Conservation (phyloP, 805 yeast genomes). For the Wickerhamiella australiensis region DNA sequence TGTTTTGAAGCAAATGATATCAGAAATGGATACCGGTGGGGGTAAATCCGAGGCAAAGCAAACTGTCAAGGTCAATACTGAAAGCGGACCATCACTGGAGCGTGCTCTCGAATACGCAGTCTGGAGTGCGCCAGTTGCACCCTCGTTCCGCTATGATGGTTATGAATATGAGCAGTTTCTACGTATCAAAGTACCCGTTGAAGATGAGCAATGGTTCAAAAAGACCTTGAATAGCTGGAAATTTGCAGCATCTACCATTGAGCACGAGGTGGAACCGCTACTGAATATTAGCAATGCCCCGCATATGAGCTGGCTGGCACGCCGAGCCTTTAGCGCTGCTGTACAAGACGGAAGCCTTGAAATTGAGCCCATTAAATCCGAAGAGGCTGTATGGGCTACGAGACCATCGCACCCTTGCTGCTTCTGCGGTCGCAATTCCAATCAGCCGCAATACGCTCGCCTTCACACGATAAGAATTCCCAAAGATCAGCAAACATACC, state of each 20-base stretch:
- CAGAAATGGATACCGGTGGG: conserved; percentile 21
- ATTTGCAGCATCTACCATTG: conserved; percentile 51
- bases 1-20: conserved; percentile 48
- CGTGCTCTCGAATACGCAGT: conserved; percentile 16
- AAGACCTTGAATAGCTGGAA: conserved; percentile 22
- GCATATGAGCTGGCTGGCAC: conserved; percentile 49
- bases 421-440: conserved; percentile 69
- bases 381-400: conserved; percentile 51
- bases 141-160: conserved; percentile 23
- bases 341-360: conserved; percentile 70
- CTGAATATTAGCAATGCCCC: conserved; percentile 52
- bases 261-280: conserved; percentile 72
- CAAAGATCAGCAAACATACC: conserved; percentile 19
- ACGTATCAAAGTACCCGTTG: background rate
- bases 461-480: conserved; percentile 47
- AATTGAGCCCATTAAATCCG: conserved; percentile 77
- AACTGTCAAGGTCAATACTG: conserved; percentile 8
- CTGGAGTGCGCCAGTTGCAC: conserved; percentile 23
- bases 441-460: conserved; percentile 63
- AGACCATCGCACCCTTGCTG: conserved; percentile 57
- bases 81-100: background rate
- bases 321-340: conserved; percentile 48
- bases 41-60: conserved; percentile 15
- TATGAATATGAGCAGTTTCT: conserved; percentile 18
- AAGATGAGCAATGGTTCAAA: conserved; percentile 5